Conservation (phyloP, 306 rosid species). For the Ormosia emarginata region DNA sequence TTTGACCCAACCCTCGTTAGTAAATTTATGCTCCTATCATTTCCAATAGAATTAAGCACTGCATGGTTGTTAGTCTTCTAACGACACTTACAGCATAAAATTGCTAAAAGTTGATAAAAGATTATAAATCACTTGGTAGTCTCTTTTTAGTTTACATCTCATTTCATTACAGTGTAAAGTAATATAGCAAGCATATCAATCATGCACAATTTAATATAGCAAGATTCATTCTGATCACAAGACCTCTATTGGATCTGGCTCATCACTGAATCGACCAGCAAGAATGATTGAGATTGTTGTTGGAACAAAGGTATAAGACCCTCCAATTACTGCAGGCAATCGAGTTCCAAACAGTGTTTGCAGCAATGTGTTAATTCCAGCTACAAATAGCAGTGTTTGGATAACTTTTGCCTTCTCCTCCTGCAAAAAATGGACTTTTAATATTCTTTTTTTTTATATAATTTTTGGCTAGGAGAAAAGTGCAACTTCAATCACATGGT, state of each 20-base stretch:
- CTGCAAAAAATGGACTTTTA: constrained; percentile 42
- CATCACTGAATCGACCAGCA: constrained; percentile 78
- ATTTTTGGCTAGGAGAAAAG: neutral
- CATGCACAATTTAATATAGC: neutral
- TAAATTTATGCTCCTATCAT: neutral
- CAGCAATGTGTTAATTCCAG: constrained; percentile 90
- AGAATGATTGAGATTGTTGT: constrained; percentile 93
- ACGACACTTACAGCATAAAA: neutral
- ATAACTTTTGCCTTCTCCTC: constrained; percentile 95
- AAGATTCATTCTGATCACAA: constrained; percentile 33
- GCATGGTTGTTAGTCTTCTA: neutral
- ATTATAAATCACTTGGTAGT: neutral
- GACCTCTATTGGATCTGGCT: constrained; percentile 67
- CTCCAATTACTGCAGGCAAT: constrained; percentile 94
- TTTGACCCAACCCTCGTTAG: neutral
- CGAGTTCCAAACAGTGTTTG: constrained; percentile 86
- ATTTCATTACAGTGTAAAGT: neutral
- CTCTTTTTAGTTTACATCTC: neutral
- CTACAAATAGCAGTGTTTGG: constrained; percentile 94
- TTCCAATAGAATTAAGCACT: neutral
- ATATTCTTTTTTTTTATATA: neutral
- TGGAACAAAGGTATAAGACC: constrained; percentile 91
- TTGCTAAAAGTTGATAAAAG: neutral
- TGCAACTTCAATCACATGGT: neutral
- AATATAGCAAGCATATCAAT: constrained; percentile 18